Evolutionary conservation across 2,329 filamentous ascomycete species (phyloP).

Genomic region (Aspergillus persii): DNA sequence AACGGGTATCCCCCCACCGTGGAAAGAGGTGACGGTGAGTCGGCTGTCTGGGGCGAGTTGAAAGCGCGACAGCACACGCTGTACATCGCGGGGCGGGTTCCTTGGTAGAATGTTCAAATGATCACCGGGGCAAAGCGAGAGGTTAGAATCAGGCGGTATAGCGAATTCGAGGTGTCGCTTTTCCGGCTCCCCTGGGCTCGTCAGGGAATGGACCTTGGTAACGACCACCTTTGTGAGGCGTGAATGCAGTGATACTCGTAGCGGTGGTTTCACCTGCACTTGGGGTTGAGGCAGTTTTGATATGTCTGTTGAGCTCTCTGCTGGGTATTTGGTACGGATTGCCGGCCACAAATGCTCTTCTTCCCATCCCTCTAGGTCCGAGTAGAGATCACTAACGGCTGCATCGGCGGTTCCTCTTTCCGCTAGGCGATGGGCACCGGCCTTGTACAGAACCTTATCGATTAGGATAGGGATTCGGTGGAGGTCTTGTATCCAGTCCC

Average conservation of each 20-base stretch:
- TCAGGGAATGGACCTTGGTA: too few relatives aligned
- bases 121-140: slow-evolving; percentile 63
- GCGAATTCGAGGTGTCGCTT: slow-evolving; percentile 68
- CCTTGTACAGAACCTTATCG: too few relatives aligned
- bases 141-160: slow-evolving; percentile 63
- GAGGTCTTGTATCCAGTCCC: not conserved
- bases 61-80: slow-evolving; percentile 63
- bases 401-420: slow-evolving; percentile 57
- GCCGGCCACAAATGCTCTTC: slow-evolving; percentile 6
- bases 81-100: slow-evolving; percentile 63
- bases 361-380: slow-evolving; percentile 6
- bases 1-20: slow-evolving; percentile 48
- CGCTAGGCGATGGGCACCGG: too few relatives aligned
- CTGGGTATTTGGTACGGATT: slow-evolving; percentile 27
- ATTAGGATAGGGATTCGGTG: too few relatives aligned
- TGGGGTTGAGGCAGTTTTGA: too few relatives aligned
- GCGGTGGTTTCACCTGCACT: too few relatives aligned
- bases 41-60: slow-evolving; percentile 65
- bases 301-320: too few relatives aligned
- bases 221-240: too few relatives aligned
- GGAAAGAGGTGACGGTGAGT: slow-evolving; percentile 52
- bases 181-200: slow-evolving; percentile 37
- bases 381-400: slow-evolving; percentile 21
- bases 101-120: slow-evolving; percentile 72
- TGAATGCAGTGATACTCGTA: too few relatives aligned